phyloP scores from a whole-genome alignment of 148 eudicot genomes.

The Rhododendron griersonianum region DNA sequence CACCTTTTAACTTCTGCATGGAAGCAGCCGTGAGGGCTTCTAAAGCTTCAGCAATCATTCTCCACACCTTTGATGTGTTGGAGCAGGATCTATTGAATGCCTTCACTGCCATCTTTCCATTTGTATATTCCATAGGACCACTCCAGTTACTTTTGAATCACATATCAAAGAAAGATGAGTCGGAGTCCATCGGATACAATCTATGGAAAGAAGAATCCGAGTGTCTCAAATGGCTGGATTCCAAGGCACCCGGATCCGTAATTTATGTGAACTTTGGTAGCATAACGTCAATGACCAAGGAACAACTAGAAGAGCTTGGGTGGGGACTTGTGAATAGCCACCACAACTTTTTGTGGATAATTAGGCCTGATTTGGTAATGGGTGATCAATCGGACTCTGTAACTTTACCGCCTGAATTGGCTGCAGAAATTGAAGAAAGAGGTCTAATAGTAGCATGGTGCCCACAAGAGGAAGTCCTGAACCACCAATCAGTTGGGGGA shows the following conservation, averaged over 20 bases:
- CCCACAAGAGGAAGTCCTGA: background rate
- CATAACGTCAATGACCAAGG: background rate
- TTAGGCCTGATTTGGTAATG: constrained; percentile 6
- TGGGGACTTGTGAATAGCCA: constrained; percentile 20
- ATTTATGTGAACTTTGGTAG: constrained; percentile 14
- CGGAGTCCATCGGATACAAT: background rate
- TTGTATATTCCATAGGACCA: background rate
- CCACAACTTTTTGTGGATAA: constrained; percentile 11
- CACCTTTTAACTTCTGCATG: constrained; percentile 1
- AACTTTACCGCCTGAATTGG: background rate
- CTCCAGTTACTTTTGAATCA: background rate
- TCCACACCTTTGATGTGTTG: constrained; percentile 13
- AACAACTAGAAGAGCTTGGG: constrained; percentile 9
- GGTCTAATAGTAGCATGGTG: constrained; percentile 13
- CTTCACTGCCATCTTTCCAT: constrained; percentile 9
- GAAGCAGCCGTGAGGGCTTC: constrained; percentile 12
- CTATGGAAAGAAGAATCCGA: background rate
- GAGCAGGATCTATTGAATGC: constrained; percentile 10
- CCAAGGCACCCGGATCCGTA: background rate
- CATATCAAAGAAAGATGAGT: background rate
- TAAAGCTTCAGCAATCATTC: constrained; percentile 6
- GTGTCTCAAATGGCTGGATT: constrained; percentile 1
- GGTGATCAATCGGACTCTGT: background rate
- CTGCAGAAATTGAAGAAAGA: background rate
- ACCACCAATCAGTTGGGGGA: background rate